Percentiles rank a stretch among this genome's conserved stretches.
These are phyloP conservation scores for Paraphaeosphaeria sporulosa DNA, from an alignment of 2,329 filamentous ascomycete genomes.

Conservation along the genomic window DNA sequence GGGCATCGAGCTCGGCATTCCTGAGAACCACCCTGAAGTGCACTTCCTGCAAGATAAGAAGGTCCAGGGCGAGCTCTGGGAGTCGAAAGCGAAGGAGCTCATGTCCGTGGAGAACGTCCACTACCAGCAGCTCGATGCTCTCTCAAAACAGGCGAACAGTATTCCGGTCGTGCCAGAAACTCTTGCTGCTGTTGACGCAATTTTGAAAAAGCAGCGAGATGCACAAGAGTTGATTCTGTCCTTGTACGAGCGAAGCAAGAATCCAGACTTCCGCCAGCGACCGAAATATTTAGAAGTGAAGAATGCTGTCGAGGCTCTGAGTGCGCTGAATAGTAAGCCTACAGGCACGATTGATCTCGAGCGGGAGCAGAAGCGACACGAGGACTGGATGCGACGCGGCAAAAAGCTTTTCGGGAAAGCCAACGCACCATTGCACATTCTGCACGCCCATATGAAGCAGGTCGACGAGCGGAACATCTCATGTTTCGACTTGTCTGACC, in stretches of 20 bases:
- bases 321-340: slow-evolving; percentile 91
- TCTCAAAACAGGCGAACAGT: slow-evolving; percentile 81
- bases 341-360: slow-evolving; percentile 90
- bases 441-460: slow-evolving; percentile 93
- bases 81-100: slow-evolving; percentile 88
- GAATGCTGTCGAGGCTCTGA: slow-evolving; percentile 84
- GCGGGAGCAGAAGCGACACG: slow-evolving; percentile 90
- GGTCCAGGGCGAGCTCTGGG: slow-evolving; percentile 83
- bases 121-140: slow-evolving; percentile 90
- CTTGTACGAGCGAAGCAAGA: slow-evolving; percentile 78
- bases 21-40: slow-evolving; percentile 81
- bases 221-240: slow-evolving; percentile 88
- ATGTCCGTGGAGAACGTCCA: slow-evolving; percentile 92
- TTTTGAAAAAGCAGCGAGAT: slow-evolving; percentile 93
- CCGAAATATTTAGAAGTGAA: slow-evolving; percentile 91
- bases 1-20: slow-evolving; percentile 78
- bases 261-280: slow-evolving; percentile 77
- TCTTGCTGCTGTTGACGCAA: slow-evolving; percentile 82
- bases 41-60: slow-evolving; percentile 78
- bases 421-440: slow-evolving; percentile 93
- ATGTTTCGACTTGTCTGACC: slow-evolving; percentile 91
- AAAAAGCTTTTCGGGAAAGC: slow-evolving; percentile 99
- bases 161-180: slow-evolving; percentile 86
- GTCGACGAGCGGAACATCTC: slow-evolving; percentile 87
- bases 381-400: slow-evolving; percentile 98